A percentile compares a stretch with the other conserved stretches of the same genome.
Evolutionary conservation across 2,329 filamentous ascomycete genomes (phyloP).

Genomic region (Mycocentrospora acerina): DNA sequence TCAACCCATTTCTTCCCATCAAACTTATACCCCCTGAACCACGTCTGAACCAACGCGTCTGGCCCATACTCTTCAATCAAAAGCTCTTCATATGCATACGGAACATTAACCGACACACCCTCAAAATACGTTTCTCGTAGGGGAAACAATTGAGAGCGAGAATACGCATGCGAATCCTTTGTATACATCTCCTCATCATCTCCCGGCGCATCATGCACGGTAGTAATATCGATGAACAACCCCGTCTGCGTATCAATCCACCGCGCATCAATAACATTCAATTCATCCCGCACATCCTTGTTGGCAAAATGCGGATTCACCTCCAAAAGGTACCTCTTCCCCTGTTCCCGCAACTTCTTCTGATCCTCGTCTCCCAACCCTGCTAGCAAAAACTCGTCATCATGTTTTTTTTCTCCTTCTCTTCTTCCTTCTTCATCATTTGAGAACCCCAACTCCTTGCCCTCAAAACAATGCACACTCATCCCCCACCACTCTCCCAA

Average conservation of each 20-base stretch:
- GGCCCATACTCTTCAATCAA: slow-evolving; percentile 58
- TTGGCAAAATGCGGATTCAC: slow-evolving; percentile 59
- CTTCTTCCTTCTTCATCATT: background rate
- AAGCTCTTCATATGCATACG: slow-evolving; percentile 58
- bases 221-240: slow-evolving; percentile 64
- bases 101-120: slow-evolving; percentile 55
- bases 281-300: slow-evolving; percentile 45
- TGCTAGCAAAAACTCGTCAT: slow-evolving; percentile 14
- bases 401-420: slow-evolving; percentile 12
- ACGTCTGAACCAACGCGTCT: slow-evolving; percentile 49
- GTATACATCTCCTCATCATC: slow-evolving; percentile 35
- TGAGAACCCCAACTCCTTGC: slow-evolving; percentile 10
- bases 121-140: slow-evolving; percentile 58
- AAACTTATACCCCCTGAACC: slow-evolving; percentile 49
- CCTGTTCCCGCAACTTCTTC: slow-evolving; percentile 13
- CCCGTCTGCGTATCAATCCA: slow-evolving; percentile 63
- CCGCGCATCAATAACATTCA: slow-evolving; percentile 61
- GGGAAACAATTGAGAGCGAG: slow-evolving; percentile 58
- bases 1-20: slow-evolving; percentile 29
- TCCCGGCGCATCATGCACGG: slow-evolving; percentile 49
- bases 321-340: slow-evolving; percentile 56
- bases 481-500: slow-evolving; percentile 63
- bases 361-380: background rate
- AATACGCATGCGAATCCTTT: slow-evolving; percentile 60
- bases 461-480: slow-evolving; percentile 53